Conservation (phyloP, 1,284 basidiomycete genomes). For the Microbotryum violaceum region DNA sequence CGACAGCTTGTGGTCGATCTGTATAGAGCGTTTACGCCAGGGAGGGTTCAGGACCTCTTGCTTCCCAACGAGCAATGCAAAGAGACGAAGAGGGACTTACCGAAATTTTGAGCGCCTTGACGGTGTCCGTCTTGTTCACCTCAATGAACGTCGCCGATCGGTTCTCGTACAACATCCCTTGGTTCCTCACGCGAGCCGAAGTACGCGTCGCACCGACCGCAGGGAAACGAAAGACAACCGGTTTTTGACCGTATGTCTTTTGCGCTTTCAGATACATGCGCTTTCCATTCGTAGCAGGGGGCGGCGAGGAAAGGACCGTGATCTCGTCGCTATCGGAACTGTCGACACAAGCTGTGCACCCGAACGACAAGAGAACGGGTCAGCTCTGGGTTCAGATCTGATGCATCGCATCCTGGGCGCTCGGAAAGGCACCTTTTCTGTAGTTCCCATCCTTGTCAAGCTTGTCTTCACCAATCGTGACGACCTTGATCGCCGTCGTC, state of each 20-base stretch:
- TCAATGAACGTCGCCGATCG: constrained; percentile 9
- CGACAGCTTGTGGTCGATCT: constrained; percentile 54
- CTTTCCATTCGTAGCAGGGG: background rate
- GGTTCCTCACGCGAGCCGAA: constrained; percentile 12
- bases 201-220: background rate
- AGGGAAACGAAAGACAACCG: background rate
- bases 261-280: too few species aligned
- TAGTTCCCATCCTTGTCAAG: constrained; percentile 16
- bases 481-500: constrained; percentile 10
- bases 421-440: constrained; percentile 2
- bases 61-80: background rate
- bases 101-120: constrained; percentile 66
- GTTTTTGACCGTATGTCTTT: too few species aligned
- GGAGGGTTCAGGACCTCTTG: background rate
- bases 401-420: background rate
- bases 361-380: too few species aligned
- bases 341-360: too few species aligned
- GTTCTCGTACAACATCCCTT: background rate
- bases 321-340: too few species aligned
- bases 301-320: background rate
- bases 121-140: constrained; percentile 55
- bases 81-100: constrained; percentile 43
- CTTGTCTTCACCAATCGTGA: constrained; percentile 4
- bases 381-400: too few species aligned
- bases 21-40: background rate